Evolutionary conservation across 164 flowering plant species (phyloP).

Genomic region (Magnolia sinica): DNA sequence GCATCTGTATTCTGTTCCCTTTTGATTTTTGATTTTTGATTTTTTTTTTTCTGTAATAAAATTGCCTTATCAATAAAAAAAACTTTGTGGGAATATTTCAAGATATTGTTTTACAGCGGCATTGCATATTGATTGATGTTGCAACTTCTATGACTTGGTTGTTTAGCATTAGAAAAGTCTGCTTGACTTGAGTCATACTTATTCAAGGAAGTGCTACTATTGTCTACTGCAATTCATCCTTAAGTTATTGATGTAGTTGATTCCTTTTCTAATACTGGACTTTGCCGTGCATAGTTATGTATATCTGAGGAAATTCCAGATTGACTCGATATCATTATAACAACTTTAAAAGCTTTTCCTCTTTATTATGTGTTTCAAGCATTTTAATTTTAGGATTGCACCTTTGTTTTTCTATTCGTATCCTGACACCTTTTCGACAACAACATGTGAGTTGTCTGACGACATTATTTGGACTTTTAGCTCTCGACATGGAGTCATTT

Average conservation of each 20-base stretch:
- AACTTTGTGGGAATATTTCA: no score
- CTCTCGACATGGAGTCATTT: constrained; percentile 63
- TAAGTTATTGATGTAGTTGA: neutral
- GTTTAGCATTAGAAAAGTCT: no score
- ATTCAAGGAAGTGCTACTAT: no score
- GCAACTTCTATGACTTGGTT: no score
- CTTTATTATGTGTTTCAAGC: neutral
- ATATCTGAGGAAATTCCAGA: neutral
- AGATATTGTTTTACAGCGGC: no score
- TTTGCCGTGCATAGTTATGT: neutral
- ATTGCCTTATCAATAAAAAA: no score
- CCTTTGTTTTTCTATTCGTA: neutral
- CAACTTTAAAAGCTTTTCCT: neutral
- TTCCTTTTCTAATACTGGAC: neutral
- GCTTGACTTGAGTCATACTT: no score
- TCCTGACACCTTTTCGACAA: neutral
- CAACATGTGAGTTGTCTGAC: neutral
- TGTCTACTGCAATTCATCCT: neutral
- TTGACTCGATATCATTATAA: neutral
- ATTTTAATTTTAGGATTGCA: neutral
- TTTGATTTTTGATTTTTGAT: no score
- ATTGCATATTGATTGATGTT: no score
- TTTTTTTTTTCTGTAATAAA: no score
- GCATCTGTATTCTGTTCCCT: no score
- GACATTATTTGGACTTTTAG: constrained; percentile 30